Conservation (phyloP, 331 rosid species). For the Stylosanthes scabra region DNA sequence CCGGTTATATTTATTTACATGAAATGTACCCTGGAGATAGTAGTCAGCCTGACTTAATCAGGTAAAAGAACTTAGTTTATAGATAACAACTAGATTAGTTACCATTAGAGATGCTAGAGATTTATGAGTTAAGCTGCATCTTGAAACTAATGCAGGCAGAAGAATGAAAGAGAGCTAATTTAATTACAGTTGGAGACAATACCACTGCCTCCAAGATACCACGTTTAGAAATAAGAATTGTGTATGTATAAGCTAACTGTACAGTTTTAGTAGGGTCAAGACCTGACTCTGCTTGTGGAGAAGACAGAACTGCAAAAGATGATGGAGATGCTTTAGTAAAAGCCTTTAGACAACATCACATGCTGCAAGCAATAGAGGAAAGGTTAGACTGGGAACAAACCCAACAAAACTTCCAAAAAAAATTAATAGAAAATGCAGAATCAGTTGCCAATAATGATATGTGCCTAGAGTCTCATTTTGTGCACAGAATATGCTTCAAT, state of each 20-base stretch:
- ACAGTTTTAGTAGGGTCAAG: constrained; percentile 5
- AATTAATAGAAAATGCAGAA: constrained; percentile 17
- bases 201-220: constrained; percentile 21
- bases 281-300: constrained; percentile 16
- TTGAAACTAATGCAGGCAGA: constrained; percentile 15
- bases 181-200: constrained; percentile 33
- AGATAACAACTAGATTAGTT: constrained; percentile 2
- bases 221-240: constrained; percentile 20
- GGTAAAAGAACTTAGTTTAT: background rate
- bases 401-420: constrained; percentile 2
- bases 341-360: constrained; percentile 29
- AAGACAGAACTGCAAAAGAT: constrained; percentile 16
- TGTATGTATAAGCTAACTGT: background rate
- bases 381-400: constrained; percentile 17
- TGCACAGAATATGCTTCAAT: constrained; percentile 17
- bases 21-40: background rate
- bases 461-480: constrained; percentile 1
- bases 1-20: constrained; percentile 16
- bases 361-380: constrained; percentile 34
- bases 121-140: constrained; percentile 8
- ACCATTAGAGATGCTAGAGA: constrained; percentile 14
- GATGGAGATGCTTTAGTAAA: constrained; percentile 18
- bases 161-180: constrained; percentile 21
- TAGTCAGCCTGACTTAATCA: background rate
- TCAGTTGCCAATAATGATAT: constrained; percentile 9